A percentile compares a stretch with the other conserved stretches of the same genome.
phyloP scores from a whole-genome alignment of 148 eudicot species.

The Linanthus parryae region DNA sequence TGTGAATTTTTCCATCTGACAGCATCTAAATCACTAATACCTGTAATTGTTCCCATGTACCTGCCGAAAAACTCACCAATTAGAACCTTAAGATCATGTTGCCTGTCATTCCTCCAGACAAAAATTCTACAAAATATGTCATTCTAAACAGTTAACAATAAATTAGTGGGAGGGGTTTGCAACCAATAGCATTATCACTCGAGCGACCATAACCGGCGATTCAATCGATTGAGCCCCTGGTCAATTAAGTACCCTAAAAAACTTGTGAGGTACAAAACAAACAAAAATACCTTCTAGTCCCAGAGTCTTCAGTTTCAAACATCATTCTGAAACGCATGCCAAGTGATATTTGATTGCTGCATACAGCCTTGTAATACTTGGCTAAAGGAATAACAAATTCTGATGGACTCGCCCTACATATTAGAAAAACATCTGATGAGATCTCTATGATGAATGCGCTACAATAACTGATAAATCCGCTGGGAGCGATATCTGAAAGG shows the following conservation, averaged over 20 bases:
- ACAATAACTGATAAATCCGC: background rate
- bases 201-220: background rate
- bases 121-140: background rate
- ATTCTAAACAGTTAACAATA: no score
- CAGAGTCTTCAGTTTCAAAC: constrained; percentile 98
- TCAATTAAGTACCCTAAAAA: background rate
- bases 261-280: background rate
- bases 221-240: background rate
- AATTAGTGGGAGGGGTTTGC: background rate
- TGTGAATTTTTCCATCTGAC: constrained; percentile 94
- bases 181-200: background rate
- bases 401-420: constrained; percentile 86
- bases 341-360: constrained; percentile 79
- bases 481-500: background rate
- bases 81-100: background rate
- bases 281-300: constrained; percentile 75
- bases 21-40: constrained; percentile 88
- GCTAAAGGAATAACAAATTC: constrained; percentile 95
- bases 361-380: constrained; percentile 82
- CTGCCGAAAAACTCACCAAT: constrained; percentile 26
- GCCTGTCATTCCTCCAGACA: background rate
- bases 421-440: background rate
- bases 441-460: no score
- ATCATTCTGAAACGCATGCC: constrained; percentile 98
- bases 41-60: constrained; percentile 97